A percentile compares a stretch with the other conserved stretches of the same genome.
Conservation (phyloP, 2,329 filamentous ascomycete species). For the Paecilomyces dactylethromorphus region DNA sequence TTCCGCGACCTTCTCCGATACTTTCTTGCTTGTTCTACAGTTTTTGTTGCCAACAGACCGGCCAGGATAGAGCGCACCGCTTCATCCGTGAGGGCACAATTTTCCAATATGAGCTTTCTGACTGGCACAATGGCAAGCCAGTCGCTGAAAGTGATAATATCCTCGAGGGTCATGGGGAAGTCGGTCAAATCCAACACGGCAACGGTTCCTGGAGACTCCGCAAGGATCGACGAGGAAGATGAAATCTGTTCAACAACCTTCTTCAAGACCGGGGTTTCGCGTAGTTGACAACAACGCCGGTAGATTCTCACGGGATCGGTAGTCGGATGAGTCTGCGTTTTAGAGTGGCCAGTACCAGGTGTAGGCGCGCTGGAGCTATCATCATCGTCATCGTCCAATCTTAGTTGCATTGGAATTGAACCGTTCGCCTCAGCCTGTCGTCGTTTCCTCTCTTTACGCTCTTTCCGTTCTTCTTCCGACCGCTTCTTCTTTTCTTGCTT, state of each 20-base stretch:
- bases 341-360: constrained; percentile 34
- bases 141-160: constrained; percentile 82
- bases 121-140: constrained; percentile 92
- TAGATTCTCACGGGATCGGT: constrained; percentile 92
- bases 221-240: constrained; percentile 58
- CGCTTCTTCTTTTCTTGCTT: constrained; percentile 97
- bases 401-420: constrained; percentile 74
- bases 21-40: constrained; percentile 51
- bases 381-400: constrained; percentile 58
- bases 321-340: constrained; percentile 64
- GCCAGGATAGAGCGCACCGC: constrained; percentile 80
- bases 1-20: constrained; percentile 38
- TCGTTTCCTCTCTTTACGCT: constrained; percentile 82
- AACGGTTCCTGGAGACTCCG: constrained; percentile 65
- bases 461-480: constrained; percentile 86
- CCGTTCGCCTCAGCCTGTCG: constrained; percentile 83
- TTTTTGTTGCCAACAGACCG: constrained; percentile 73
- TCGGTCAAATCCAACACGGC: constrained; percentile 76
- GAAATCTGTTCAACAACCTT: constrained; percentile 84
- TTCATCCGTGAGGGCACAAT: constrained; percentile 80
- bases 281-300: constrained; percentile 83
- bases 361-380: constrained; percentile 39
- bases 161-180: constrained; percentile 74
- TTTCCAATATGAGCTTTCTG: constrained; percentile 76
- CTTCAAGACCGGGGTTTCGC: constrained; percentile 87